Percentiles rank a stretch among this genome's conserved stretches.
These are phyloP conservation scores for Aureobasidium sp. DNA, from an alignment of 2,329 filamentous ascomycete genomes.

Conservation along the genomic window DNA sequence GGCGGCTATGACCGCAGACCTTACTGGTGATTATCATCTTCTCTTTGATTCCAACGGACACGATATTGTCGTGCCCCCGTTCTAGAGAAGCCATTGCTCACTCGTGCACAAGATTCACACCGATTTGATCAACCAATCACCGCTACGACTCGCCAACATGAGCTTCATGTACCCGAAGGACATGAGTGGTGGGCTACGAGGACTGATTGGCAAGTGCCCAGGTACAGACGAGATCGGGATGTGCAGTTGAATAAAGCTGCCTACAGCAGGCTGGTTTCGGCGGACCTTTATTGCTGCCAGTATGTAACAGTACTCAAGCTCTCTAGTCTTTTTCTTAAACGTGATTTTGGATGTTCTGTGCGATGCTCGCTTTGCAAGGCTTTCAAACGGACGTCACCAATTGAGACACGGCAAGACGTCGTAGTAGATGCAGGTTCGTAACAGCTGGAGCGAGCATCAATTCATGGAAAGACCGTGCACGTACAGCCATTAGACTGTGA, in stretches of 20 bases:
- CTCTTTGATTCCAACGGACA: not conserved
- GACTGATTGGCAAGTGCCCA: not conserved
- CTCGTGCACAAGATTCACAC: slow-evolving; percentile 4
- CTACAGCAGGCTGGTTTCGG: not conserved
- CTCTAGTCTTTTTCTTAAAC: no score
- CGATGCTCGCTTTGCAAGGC: no score
- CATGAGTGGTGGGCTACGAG: not conserved
- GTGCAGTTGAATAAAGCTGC: not conserved
- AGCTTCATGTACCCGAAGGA: not conserved
- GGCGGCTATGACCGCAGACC: slow-evolving; percentile 46
- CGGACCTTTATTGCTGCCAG: slow-evolving; percentile 6
- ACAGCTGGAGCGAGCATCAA: no score
- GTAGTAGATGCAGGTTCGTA: no score
- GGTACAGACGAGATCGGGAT: not conserved
- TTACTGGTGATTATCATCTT: slow-evolving; percentile 36
- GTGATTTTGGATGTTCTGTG: no score
- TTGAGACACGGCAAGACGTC: no score
- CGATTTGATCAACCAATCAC: slow-evolving; percentile 1
- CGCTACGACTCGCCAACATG: not conserved
- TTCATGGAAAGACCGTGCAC: no score
- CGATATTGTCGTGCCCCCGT: not conserved
- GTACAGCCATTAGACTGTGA: no score
- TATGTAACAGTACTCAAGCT: slow-evolving; percentile 5
- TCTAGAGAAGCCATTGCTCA: slow-evolving; percentile 1
- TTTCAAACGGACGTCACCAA: no score